Base-by-base conservation (phyloP, 139 green algal genomes). In the Bryopsis sp. region DNA sequence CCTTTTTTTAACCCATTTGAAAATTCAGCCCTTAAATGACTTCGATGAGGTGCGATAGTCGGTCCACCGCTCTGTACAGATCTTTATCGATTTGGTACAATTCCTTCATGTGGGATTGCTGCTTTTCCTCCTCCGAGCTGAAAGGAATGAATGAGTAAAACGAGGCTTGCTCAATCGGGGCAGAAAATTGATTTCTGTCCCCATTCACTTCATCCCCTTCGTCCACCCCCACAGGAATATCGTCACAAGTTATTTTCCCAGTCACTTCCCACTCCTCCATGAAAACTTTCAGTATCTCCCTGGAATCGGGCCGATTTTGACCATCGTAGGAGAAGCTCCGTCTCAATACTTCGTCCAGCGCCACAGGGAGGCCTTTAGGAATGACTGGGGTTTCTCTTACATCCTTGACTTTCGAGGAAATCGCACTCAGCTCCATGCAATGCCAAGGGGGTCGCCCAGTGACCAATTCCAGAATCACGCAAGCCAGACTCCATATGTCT, bases 401-500 rank as follows among this genome's bases (percentile, higher is more conserved):
- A 62, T 64, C 58, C 8, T 67, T 64, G 2, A 73, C 58, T 39
- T n/a, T 31, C 3, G 7, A 2, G 22, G n/a, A 34, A 54, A 73
- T 73, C n/a, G 50, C 43, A 26, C 32, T 35, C 35, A 34, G n/a
- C 5, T 64, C 8, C 67, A 73, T 60, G 2, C 58, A 47, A 31
- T 31, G 43, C 67, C 67, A 73, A 3, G 67, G 67, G n/a, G 57
- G 15, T 31, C 5, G n/a, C 3, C 67, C 67, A 22, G 67, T 73
- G 26, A 54, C 8, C 2, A 73, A 32, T 32, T 73, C 67, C 3
- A 73, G 26, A 28, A 73, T 64, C 19, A 60, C 22, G 29, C 67
- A 73, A 50, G 48, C 67, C 46, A 73, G 47, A 28, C 50, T 64
- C 67, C 67, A 73, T 22, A 73, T 73, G 35, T 73, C 67, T 29